Evolutionary conservation across 225 moss, liverwort and hornwort genomes (phyloP).

Genomic region (Antitrichia curtipendula): DNA sequence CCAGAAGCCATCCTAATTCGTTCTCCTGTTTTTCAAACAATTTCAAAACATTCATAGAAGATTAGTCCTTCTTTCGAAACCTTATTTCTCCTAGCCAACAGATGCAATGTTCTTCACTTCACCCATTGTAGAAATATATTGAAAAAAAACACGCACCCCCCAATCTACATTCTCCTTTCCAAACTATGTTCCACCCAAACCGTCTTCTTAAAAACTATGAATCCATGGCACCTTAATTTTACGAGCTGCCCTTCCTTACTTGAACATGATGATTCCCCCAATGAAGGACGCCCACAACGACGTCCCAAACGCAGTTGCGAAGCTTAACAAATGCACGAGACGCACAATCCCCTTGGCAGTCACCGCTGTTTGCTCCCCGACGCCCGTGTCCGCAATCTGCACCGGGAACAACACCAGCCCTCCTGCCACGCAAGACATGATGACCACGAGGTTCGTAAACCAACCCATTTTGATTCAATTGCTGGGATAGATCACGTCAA

Average conservation of each 20-base stretch:
- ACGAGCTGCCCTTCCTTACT: slow-evolving; percentile 13
- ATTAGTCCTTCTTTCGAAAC: background rate
- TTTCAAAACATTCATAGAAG: background rate
- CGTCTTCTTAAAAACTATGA: background rate
- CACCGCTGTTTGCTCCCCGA: background rate
- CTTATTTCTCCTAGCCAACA: background rate
- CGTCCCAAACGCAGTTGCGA: slow-evolving; percentile 62
- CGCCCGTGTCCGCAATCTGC: background rate
- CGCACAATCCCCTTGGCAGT: slow-evolving; percentile 29
- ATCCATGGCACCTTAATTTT: background rate
- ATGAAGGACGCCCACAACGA: slow-evolving; percentile 76
- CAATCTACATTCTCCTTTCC: background rate
- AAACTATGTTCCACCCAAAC: background rate
- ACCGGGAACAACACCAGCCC: slow-evolving; percentile 58
- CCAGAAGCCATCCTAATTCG: background rate
- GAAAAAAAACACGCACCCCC: too few relatives aligned
- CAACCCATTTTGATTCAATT: slow-evolving; percentile 10
- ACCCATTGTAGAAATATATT: too few relatives aligned
- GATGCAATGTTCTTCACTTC: background rate
- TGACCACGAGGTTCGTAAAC: slow-evolving; percentile 40
- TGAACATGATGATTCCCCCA: slow-evolving; percentile 88
- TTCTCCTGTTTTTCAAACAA: background rate
- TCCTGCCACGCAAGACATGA: slow-evolving; percentile 35
- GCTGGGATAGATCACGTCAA: background rate
- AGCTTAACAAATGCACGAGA: slow-evolving; percentile 47